Evolutionary conservation across 371 early-diverging fungal genomes (phyloP).

Genomic region (Mortierella sp.): DNA sequence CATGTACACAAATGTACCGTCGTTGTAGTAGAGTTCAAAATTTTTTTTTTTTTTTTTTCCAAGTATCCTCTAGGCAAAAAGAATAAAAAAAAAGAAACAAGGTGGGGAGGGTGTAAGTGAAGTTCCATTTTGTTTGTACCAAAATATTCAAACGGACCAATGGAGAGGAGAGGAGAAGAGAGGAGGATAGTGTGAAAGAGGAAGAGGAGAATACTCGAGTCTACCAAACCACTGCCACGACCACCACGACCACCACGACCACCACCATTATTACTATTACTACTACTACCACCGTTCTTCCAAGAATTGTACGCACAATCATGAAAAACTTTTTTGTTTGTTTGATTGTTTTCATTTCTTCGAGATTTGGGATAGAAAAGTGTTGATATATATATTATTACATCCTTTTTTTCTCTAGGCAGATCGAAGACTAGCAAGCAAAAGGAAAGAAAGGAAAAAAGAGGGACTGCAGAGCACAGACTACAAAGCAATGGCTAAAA

Average conservation of each 20-base stretch:
- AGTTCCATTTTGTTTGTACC: no score
- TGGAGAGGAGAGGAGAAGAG: constrained; percentile 12
- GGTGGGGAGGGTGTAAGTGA: constrained; percentile 3
- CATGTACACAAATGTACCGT: constrained; percentile 1
- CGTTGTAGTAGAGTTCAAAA: constrained; percentile 9
- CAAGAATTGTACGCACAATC: neutral
- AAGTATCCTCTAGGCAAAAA: constrained; percentile 6
- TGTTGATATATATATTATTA: no score
- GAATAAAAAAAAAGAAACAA: constrained; percentile 2
- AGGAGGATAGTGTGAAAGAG: neutral
- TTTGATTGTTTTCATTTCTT: neutral
- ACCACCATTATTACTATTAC: neutral
- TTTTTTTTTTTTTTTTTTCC: neutral
- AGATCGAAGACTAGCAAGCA: no score
- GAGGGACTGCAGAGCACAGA: neutral
- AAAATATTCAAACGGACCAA: constrained; percentile 1
- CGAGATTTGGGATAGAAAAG: no score
- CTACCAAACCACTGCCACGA: neutral
- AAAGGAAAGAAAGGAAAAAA: neutral
- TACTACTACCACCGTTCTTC: neutral
- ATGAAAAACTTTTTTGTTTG: neutral
- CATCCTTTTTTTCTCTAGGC: no score
- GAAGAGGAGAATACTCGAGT: constrained; percentile 3
- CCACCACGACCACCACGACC: neutral
- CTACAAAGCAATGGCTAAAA: neutral